phyloP scores from a whole-genome alignment of 1,139 yeast genomes.

The Geotrichum aggregatum region DNA sequence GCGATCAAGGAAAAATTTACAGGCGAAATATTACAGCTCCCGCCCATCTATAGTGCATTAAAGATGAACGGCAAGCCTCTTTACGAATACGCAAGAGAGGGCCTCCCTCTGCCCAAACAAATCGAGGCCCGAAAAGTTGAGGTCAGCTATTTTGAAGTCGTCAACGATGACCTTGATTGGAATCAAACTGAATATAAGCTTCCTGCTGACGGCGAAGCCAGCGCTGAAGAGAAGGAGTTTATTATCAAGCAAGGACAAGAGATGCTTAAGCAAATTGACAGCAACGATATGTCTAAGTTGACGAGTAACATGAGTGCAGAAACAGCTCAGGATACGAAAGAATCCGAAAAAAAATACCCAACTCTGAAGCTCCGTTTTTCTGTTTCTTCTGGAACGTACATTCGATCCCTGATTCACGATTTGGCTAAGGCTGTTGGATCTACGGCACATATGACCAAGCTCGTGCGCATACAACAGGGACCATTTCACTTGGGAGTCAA shows the following conservation, averaged over 20 bases:
- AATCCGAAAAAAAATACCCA: slow-evolving; percentile 14
- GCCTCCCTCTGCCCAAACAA: slow-evolving; percentile 74
- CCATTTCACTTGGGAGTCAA: slow-evolving; percentile 74
- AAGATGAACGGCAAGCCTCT: slow-evolving; percentile 92
- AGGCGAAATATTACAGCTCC: slow-evolving; percentile 82
- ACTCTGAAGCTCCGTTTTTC: slow-evolving; percentile 61
- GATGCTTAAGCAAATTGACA: slow-evolving; percentile 11
- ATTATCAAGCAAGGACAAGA: slow-evolving; percentile 17
- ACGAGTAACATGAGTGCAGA: slow-evolving; percentile 10
- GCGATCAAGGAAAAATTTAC: slow-evolving; percentile 55
- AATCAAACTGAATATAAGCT: slow-evolving; percentile 17
- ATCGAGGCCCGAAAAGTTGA: slow-evolving; percentile 73
- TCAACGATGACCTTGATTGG: slow-evolving; percentile 24
- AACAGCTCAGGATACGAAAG: background rate
- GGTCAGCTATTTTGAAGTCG: slow-evolving; percentile 53
- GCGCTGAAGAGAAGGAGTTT: slow-evolving; percentile 16
- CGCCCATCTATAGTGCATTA: slow-evolving; percentile 91
- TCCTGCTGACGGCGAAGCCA: slow-evolving; percentile 18
- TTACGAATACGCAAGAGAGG: slow-evolving; percentile 90
- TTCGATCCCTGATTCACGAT: slow-evolving; percentile 84
- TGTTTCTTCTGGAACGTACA: slow-evolving; percentile 94
- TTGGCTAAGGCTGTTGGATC: slow-evolving; percentile 77
- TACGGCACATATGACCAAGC: slow-evolving; percentile 84
- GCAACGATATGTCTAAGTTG: slow-evolving; percentile 10
- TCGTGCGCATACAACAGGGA: slow-evolving; percentile 70